Evolutionary conservation across 768 basidiomycete genomes (phyloP), one percentile per base, ranked within the genome.

Genomic region (Lentinula sp.): DNA sequence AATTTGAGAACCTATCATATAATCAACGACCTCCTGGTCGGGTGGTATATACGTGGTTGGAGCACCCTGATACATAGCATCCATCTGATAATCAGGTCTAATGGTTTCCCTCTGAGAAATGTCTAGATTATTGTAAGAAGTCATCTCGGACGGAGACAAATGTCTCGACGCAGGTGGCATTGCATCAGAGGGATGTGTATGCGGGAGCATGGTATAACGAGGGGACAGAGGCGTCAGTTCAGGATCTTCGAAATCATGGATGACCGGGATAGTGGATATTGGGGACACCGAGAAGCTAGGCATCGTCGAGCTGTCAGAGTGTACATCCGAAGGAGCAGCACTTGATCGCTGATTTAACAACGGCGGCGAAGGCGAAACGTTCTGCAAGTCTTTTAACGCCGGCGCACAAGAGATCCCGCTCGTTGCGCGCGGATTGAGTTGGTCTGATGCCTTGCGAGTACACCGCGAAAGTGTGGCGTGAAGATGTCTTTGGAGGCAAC

Each of bases 391-490:
- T 34, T 35, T 37, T 23, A 45, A 18, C 9, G 51, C 9, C 11
- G 46, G 13, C 18, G 28, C 56, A 16, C 32, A 40, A 40, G 54
- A 57, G 3, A 28, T n/a, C 10, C 13, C 16, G 16, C 53, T 39
- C 11, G 35, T 54, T 37, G 37, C 18, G 35, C 18, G 53, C 42
- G 56, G 11, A 43, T 45, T 8, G 1, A 31, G n/a, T 9, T 43
- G 40, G n/a, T 43, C 21, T 35, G 28, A 34, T 57, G 21, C 32
- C 16, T 23, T 18, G 18, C 28, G 28, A 48, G 45, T 49, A 32
- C 45, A 59, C 13, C 57, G 57, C 8, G 46, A 59, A 18, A 59
- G 57, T 15, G 57, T 59, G 31, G 57, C 57, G 34, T 59, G 57
- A 48, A 59, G 57, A 49, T 59, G 57, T 23, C 34, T 18, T 18